These are phyloP conservation scores for Globisporangium irregulare DNA, from an alignment of 352 stramenopile species.

Conservation along the genomic window DNA sequence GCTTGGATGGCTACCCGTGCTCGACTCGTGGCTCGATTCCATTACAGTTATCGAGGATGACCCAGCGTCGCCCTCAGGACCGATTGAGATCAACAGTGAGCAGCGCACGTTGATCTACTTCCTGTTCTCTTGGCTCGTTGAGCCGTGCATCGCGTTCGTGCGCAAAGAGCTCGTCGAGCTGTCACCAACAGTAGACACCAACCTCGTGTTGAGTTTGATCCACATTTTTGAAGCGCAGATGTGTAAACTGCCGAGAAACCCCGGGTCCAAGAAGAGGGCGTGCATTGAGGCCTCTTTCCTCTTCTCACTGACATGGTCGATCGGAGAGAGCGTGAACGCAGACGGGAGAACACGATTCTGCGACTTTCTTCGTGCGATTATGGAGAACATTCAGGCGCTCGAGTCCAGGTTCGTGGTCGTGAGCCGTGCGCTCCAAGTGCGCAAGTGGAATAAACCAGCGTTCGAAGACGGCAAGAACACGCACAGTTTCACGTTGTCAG, in stretches of 20 bases:
- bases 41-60: constrained; percentile 35
- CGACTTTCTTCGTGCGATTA: constrained; percentile 76
- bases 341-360: constrained; percentile 72
- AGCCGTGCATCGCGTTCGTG: constrained; percentile 88
- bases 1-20: constrained; percentile 85
- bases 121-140: constrained; percentile 86
- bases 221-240: constrained; percentile 83
- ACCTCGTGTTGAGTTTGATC: constrained; percentile 87
- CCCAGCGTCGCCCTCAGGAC: constrained; percentile 24
- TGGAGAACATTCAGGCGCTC: constrained; percentile 68
- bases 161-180: constrained; percentile 86
- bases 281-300: constrained; percentile 84
- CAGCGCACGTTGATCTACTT: constrained; percentile 72
- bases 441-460: constrained; percentile 69
- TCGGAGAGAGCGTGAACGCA: constrained; percentile 78
- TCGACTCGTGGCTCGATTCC: constrained; percentile 89
- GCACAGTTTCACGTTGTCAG: constrained; percentile 42
- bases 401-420: constrained; percentile 76
- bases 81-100: constrained; percentile 72
- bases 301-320: constrained; percentile 90
- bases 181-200: constrained; percentile 87
- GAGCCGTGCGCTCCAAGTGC: constrained; percentile 74
- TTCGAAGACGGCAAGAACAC: constrained; percentile 67
- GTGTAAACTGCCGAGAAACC: constrained; percentile 63
- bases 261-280: constrained; percentile 64